Base-by-base conservation (phyloP, 2,329 filamentous ascomycete species). In the Exserohilum turcica region DNA sequence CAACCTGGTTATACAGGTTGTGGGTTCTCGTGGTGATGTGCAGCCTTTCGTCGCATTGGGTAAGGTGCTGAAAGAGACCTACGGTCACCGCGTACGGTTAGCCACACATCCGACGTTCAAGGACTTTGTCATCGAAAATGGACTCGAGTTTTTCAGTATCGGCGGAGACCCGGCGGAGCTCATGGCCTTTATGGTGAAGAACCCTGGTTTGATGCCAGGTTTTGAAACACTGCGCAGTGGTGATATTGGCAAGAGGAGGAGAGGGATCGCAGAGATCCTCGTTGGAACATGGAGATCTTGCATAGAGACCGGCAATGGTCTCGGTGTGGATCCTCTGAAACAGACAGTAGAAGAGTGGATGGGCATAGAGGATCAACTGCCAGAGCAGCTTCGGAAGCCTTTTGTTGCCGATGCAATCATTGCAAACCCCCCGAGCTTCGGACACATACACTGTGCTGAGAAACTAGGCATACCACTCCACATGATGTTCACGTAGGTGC, bases 121-220 rank as follows among this genome's bases (percentile, higher is more conserved):
- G 56, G 71, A 77, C 45, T 81, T 81, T 51, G 78, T 81, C 7
- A 72, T 68, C 9, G 77, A 80, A 54, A 79, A 80, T 61, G 79
- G 78, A 2, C 59, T 81, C 28, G 79, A 81, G 49, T 81, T 81
- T 35, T 81, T 80, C 72, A 79, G 74, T 54, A 80, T 81, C 52
- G 78, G 78, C 15, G 79, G 79, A 3, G 79, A 81, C 56, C 79
- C 79, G 12, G 71, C 78, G 10, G 74, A 78, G 55, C 72, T 81
- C 33, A 81, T 81, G 79, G 90, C 91, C 3, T 95, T 93, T 66
- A 95, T 95, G 91, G 91, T 94, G 39, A 92, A 92, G 74, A 89
- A 94, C 62, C 90, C 91, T 0, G 90, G 91, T 0, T 78, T 96
- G 28, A 91, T 95, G 87, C 91, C 91, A 1, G 88, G 88, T 0